Percentiles rank a stretch among this genome's conserved stretches.
Evolutionary conservation across 495 filamentous ascomycete genomes (phyloP).

Genomic region (Oidiodendron maius): DNA sequence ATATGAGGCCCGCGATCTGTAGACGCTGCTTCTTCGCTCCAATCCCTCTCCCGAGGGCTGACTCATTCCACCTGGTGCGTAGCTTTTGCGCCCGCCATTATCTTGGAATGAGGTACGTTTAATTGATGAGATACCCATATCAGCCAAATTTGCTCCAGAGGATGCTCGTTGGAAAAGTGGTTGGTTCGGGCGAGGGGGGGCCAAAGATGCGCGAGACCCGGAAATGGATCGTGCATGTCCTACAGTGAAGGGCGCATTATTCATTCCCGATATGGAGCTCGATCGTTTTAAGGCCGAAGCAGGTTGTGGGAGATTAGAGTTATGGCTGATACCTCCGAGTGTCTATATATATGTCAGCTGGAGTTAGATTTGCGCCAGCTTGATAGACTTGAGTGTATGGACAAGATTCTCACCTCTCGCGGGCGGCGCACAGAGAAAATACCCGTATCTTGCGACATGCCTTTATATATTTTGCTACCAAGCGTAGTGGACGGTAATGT

Average conservation of each 20-base stretch:
- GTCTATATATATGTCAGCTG: conserved; percentile 43
- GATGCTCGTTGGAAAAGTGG: conserved; percentile 80
- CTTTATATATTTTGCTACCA: no score
- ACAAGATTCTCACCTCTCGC: conserved; percentile 48
- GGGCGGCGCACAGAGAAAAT: conserved; percentile 64
- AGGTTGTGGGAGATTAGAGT: conserved; percentile 66
- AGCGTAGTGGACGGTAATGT: no score
- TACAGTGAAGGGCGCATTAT: conserved; percentile 57
- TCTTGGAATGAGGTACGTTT: conserved; percentile 78
- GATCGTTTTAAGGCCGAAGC: conserved; percentile 94
- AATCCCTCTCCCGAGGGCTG: conserved; percentile 40
- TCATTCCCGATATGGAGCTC: conserved; percentile 66
- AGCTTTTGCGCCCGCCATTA: conserved; percentile 59
- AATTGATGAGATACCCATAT: conserved; percentile 75
- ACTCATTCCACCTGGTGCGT: conserved; percentile 54
- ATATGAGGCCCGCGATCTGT: conserved; percentile 55
- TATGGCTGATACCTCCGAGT: conserved; percentile 63
- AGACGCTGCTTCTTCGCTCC: conserved; percentile 82
- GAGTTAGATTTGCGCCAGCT: conserved; percentile 1
- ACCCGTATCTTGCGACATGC: conserved; percentile 67
- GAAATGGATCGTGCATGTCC: conserved; percentile 73
- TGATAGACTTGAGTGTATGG: conserved; percentile 2
- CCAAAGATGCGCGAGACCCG: conserved; percentile 80
- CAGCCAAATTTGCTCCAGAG: conserved; percentile 66
- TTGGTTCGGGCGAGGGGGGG: conserved; percentile 71